Percentiles rank a stretch among this genome's conserved stretches.
These are phyloP conservation scores for Epichloe sibirici DNA, from an alignment of 2,329 filamentous ascomycete species.

Conservation along the genomic window DNA sequence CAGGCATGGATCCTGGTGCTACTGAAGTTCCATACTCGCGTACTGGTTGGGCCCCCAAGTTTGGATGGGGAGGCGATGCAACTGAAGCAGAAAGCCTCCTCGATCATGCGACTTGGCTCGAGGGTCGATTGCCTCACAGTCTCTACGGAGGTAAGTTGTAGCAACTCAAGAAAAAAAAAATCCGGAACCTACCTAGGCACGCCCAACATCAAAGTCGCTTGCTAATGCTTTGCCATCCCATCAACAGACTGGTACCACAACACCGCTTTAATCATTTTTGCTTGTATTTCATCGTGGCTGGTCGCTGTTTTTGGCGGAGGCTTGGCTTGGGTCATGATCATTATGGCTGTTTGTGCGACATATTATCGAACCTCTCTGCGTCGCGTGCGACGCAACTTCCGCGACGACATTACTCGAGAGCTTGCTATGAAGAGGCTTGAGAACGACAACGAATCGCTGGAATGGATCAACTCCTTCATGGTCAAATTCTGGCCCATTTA, in stretches of 20 bases:
- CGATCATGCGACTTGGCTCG: slow-evolving; percentile 81
- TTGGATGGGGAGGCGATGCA: slow-evolving; percentile 53
- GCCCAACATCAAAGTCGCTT: neutral
- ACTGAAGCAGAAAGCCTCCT: slow-evolving; percentile 56
- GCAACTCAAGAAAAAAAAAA: neutral
- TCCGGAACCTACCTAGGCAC: neutral
- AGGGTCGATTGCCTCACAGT: slow-evolving; percentile 73
- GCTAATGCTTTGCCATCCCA: neutral
- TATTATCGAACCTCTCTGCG: slow-evolving; percentile 95
- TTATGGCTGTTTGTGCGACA: slow-evolving; percentile 85
- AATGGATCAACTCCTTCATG: slow-evolving; percentile 99
- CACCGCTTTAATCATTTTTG: slow-evolving; percentile 83
- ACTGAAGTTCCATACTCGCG: slow-evolving; percentile 32
- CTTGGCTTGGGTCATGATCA: slow-evolving; percentile 80
- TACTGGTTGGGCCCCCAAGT: slow-evolving; percentile 81
- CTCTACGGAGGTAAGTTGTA: slow-evolving; percentile 67
- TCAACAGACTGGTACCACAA: slow-evolving; percentile 97
- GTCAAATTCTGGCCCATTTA: slow-evolving; percentile 99
- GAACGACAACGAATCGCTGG: slow-evolving; percentile 80
- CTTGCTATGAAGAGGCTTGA: slow-evolving; percentile 79
- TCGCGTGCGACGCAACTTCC: slow-evolving; percentile 86
- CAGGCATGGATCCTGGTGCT: slow-evolving; percentile 40
- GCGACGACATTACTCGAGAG: slow-evolving; percentile 85
- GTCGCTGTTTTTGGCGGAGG: slow-evolving; percentile 83
- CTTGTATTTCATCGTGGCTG: slow-evolving; percentile 82